Evolutionary conservation across 2,329 filamentous ascomycete genomes (phyloP).

Genomic region (Talaromyces sp.): DNA sequence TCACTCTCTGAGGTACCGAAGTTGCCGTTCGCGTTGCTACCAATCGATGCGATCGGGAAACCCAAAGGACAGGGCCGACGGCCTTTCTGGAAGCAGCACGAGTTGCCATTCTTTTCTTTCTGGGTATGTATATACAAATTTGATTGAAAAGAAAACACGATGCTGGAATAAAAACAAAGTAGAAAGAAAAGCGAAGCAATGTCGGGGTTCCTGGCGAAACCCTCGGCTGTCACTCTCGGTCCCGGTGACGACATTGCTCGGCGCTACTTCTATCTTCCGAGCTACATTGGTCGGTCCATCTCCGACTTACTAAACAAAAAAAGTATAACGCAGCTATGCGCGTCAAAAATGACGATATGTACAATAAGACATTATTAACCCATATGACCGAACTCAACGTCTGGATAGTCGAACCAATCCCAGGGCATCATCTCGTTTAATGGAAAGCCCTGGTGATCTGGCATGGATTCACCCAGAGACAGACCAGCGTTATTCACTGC

Average conservation of each 20-base stretch:
- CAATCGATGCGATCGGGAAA: neutral
- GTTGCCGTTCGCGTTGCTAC: neutral
- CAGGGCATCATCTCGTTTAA: slow-evolving; percentile 56
- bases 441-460: slow-evolving; percentile 43
- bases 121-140: neutral
- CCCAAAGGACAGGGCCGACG: neutral
- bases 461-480: slow-evolving; percentile 50
- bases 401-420: slow-evolving; percentile 50
- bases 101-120: neutral
- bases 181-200: neutral
- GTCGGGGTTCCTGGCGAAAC: neutral
- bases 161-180: neutral
- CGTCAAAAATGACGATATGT: neutral
- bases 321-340: neutral
- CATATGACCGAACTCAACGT: slow-evolving; percentile 2
- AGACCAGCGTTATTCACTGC: slow-evolving; percentile 60
- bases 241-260: slow-evolving; percentile 15
- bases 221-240: neutral
- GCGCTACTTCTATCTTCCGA: slow-evolving; percentile 26
- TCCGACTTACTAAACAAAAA: neutral
- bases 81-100: neutral
- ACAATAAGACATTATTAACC: neutral
- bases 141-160: neutral
- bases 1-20: neutral
- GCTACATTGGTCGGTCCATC: neutral